These are phyloP conservation scores for Scheffersomyces stipitis DNA, from an alignment of 805 yeast genomes.

Conservation along the genomic window DNA sequence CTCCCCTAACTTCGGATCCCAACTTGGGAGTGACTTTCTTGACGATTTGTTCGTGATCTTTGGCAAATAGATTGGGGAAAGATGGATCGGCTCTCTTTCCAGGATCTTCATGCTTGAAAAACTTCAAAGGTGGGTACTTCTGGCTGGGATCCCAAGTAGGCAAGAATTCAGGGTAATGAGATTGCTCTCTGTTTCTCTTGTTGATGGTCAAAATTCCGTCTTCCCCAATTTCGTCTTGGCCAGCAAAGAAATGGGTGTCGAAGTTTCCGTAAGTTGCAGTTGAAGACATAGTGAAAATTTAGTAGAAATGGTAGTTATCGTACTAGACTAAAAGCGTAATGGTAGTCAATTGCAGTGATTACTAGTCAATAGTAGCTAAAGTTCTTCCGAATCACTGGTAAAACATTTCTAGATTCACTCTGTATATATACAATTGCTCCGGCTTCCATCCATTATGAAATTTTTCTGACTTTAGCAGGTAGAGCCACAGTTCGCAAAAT, in stretches of 20 bases:
- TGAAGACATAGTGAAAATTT: too few species aligned
- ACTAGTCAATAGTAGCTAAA: too few species aligned
- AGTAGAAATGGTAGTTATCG: too few species aligned
- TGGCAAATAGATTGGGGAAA: constrained; percentile 51
- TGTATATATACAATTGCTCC: too few species aligned
- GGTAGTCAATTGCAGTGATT: too few species aligned
- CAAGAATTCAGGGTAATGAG: constrained; percentile 54
- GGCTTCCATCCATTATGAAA: too few species aligned
- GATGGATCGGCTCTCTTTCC: constrained; percentile 63
- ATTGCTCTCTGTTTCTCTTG: constrained; percentile 31
- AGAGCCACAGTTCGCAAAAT: too few species aligned
- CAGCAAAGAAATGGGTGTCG: constrained; percentile 52
- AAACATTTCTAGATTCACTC: too few species aligned
- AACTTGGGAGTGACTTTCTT: constrained; percentile 60
- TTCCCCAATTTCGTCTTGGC: constrained; percentile 46
- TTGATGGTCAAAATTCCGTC: constrained; percentile 52
- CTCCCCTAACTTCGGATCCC: constrained; percentile 60
- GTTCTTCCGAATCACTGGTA: too few species aligned
- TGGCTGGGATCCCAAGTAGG: constrained; percentile 70
- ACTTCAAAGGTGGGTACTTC: constrained; percentile 50
- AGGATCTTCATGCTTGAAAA: constrained; percentile 60
- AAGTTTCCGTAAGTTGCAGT: constrained; percentile 24
- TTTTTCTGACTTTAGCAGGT: too few species aligned
- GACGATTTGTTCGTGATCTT: constrained; percentile 18
- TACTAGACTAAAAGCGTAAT: too few species aligned